A percentile compares a stretch with the other conserved stretches of the same genome.
Conservation (phyloP, 371 early-diverging fungal species). For the Syncephalastrum racemosum region DNA sequence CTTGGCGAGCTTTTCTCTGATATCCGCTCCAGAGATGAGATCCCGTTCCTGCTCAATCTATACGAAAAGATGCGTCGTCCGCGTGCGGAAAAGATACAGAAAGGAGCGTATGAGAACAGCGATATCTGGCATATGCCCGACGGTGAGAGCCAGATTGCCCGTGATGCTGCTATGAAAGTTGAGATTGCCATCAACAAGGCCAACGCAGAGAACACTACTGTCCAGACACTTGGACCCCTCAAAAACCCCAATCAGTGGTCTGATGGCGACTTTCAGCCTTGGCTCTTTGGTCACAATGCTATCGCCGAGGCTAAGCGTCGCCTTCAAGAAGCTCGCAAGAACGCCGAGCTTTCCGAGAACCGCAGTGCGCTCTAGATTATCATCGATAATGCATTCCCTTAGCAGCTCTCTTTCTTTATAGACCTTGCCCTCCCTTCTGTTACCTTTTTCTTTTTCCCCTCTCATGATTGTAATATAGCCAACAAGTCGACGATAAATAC, state of each 20-base stretch:
- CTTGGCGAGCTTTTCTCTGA: slow-evolving; percentile 25
- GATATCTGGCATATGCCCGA: slow-evolving; percentile 34
- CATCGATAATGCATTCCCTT: too few species aligned
- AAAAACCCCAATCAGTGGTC: slow-evolving; percentile 32
- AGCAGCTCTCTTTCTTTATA: too few species aligned
- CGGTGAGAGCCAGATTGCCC: slow-evolving; percentile 23
- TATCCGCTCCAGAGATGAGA: slow-evolving; percentile 19
- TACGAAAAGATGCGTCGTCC: slow-evolving; percentile 30
- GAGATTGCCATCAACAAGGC: too few species aligned
- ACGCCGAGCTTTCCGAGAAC: too few species aligned
- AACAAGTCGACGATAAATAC: too few species aligned
- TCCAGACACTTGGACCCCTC: not conserved
- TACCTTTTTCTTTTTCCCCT: too few species aligned
- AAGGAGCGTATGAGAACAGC: slow-evolving; percentile 26
- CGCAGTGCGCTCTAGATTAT: too few species aligned
- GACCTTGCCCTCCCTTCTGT: too few species aligned
- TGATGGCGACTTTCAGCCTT: slow-evolving; percentile 28
- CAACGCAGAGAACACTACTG: not conserved
- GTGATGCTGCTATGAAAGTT: slow-evolving; percentile 24
- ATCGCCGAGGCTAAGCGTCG: slow-evolving; percentile 20
- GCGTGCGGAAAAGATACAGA: slow-evolving; percentile 26
- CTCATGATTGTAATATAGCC: too few species aligned
- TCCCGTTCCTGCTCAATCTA: slow-evolving; percentile 16
- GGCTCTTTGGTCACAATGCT: slow-evolving; percentile 31
- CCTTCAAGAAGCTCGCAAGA: slow-evolving; percentile 1